These are phyloP conservation scores for Globisporangium carolinianum DNA, from an alignment of 352 stramenopile species.

Conservation along the genomic window DNA sequence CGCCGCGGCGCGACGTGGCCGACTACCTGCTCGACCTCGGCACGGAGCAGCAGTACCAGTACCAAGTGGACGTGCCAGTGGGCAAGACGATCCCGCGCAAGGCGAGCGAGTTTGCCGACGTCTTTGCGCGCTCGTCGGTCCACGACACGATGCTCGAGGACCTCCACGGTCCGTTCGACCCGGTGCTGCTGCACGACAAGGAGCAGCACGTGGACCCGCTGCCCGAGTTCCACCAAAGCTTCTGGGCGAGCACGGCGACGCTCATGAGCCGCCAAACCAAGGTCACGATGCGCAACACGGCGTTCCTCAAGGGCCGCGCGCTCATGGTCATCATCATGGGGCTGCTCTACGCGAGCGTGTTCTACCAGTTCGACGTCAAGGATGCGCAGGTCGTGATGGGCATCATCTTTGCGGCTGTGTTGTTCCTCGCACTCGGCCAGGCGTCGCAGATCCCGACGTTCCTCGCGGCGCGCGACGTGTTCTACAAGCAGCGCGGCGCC, in stretches of 20 bases:
- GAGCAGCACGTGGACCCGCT: too few relatives aligned
- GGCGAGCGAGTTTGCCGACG: conserved; percentile 23
- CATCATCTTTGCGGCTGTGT: conserved; percentile 49
- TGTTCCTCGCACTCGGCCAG: conserved; percentile 47
- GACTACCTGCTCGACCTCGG: too few relatives aligned
- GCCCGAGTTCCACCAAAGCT: too few relatives aligned
- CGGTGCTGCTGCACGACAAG: too few relatives aligned
- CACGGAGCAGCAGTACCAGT: conserved; percentile 30
- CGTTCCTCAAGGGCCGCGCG: conserved; percentile 21
- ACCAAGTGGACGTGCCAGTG: conserved; percentile 14
- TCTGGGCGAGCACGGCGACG: too few relatives aligned
- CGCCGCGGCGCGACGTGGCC: too few relatives aligned
- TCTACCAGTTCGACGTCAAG: conserved; percentile 24
- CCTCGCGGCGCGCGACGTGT: too few relatives aligned
- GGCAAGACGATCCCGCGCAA: conserved; percentile 10
- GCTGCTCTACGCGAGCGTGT: too few relatives aligned
- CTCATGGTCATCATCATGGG: conserved; percentile 34
- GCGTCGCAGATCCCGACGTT: conserved; percentile 55
- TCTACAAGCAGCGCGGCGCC: too few relatives aligned
- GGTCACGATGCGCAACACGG: conserved; percentile 33
- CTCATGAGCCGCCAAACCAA: conserved; percentile 35
- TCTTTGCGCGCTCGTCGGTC: too few relatives aligned
- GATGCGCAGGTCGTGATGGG: conserved; percentile 30
- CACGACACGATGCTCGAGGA: conserved; percentile 30
- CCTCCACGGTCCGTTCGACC: too few relatives aligned